Percentiles rank a stretch among this genome's conserved stretches.
Conservation (phyloP, 352 stramenopile species). For the Thalassiosira livingstoniorum region DNA sequence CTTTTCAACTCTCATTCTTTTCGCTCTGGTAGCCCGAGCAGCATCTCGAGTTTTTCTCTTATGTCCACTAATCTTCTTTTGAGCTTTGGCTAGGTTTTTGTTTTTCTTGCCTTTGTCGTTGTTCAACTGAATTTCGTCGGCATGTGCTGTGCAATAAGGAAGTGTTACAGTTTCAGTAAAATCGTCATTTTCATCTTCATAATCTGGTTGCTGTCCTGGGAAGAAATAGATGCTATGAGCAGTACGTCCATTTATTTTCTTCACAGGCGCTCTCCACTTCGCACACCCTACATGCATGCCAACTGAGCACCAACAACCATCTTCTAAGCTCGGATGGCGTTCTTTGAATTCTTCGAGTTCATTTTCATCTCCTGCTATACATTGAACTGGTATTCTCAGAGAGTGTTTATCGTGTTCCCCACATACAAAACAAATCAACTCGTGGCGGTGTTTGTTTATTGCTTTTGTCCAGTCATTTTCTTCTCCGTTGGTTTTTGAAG, state of each 20-base stretch:
- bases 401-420: conserved; percentile 35
- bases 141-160: conserved; percentile 52
- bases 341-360: conserved; percentile 48
- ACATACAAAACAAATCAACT: conserved; percentile 55
- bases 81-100: too few species aligned
- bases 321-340: conserved; percentile 20
- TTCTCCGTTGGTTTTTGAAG: conserved; percentile 17
- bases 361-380: conserved; percentile 46
- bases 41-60: too few species aligned
- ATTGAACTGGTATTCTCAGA: conserved; percentile 61
- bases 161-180: conserved; percentile 16
- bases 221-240: conserved; percentile 43
- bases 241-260: conserved; percentile 33
- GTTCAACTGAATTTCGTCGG: conserved; percentile 42
- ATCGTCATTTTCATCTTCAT: conserved; percentile 2
- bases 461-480: conserved; percentile 9
- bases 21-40: too few species aligned
- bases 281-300: conserved; percentile 67
- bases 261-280: conserved; percentile 37
- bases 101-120: too few species aligned
- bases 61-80: too few species aligned
- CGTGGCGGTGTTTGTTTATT: conserved; percentile 33
- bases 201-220: conserved; percentile 20
- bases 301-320: conserved; percentile 37
- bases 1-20: too few species aligned